These are phyloP conservation scores for Trichoderma oligosporum DNA, from an alignment of 2,329 filamentous ascomycete species.

Conservation along the genomic window DNA sequence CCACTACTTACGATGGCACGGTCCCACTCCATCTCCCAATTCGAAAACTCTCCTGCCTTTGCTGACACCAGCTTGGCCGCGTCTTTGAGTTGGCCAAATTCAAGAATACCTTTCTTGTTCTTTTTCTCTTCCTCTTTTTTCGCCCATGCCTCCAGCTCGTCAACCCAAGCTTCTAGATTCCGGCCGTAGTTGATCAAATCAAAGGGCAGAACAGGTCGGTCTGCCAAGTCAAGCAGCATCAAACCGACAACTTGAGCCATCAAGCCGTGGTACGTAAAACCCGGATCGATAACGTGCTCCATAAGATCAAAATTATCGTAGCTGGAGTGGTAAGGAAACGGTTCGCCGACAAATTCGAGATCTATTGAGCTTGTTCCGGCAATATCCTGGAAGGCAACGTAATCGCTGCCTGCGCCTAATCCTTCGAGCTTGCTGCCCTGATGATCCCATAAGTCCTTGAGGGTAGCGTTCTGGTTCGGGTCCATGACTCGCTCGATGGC, in stretches of 20 bases:
- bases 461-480: slow-evolving; percentile 64
- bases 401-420: slow-evolving; percentile 74
- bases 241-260: slow-evolving; percentile 77
- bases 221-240: slow-evolving; percentile 79
- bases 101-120: slow-evolving; percentile 22
- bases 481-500: slow-evolving; percentile 73
- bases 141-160: slow-evolving; percentile 63
- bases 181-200: slow-evolving; percentile 71
- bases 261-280: slow-evolving; percentile 73
- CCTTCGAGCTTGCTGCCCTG: slow-evolving; percentile 59
- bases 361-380: slow-evolving; percentile 86
- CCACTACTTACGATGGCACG: slow-evolving; percentile 64
- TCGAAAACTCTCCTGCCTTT: slow-evolving; percentile 56
- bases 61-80: slow-evolving; percentile 58
- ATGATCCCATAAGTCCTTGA: slow-evolving; percentile 73
- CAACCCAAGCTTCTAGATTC: slow-evolving; percentile 60
- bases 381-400: slow-evolving; percentile 85
- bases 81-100: slow-evolving; percentile 40
- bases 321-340: slow-evolving; percentile 73
- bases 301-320: slow-evolving; percentile 92
- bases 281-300: slow-evolving; percentile 72
- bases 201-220: slow-evolving; percentile 77
- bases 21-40: slow-evolving; percentile 77
- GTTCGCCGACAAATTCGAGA: slow-evolving; percentile 67
- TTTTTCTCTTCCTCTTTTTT: slow-evolving; percentile 46